A percentile compares a stretch with the other conserved stretches of the same genome.
Evolutionary conservation across 768 basidiomycete species (phyloP).

Genomic region (Serendipita vermifera): DNA sequence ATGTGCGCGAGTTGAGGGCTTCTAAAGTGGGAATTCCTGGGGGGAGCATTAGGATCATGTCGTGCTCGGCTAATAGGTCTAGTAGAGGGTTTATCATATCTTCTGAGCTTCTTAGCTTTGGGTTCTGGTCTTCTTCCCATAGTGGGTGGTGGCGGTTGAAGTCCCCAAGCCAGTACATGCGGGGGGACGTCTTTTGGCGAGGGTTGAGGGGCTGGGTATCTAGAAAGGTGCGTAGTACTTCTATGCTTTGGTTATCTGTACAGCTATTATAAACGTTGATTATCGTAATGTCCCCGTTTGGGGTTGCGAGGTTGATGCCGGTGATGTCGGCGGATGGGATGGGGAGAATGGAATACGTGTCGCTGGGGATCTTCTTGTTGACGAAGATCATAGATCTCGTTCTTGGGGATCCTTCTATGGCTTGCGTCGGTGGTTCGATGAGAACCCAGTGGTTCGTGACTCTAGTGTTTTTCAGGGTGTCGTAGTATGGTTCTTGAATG

Average conservation of each 20-base stretch:
- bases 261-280: constrained; percentile 32
- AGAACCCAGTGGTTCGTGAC: neutral
- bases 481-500: constrained; percentile 10
- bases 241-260: constrained; percentile 10
- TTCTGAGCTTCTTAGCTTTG: constrained; percentile 18
- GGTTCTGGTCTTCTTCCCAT: constrained; percentile 27
- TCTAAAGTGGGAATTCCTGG: constrained; percentile 25
- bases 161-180: constrained; percentile 27
- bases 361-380: constrained; percentile 15
- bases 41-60: constrained; percentile 27
- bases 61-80: constrained; percentile 17
- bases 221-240: neutral
- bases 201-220: neutral
- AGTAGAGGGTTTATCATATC: constrained; percentile 23
- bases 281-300: constrained; percentile 18
- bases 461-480: constrained; percentile 1
- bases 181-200: neutral
- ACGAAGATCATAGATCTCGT: constrained; percentile 19
- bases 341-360: constrained; percentile 14
- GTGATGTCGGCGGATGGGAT: constrained; percentile 21
- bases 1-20: constrained; percentile 23
- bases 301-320: constrained; percentile 19
- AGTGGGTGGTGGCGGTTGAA: constrained; percentile 32
- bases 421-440: neutral
- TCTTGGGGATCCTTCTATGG: neutral